Conservation (phyloP, 805 yeast species). For the Candida tammaniensis region DNA sequence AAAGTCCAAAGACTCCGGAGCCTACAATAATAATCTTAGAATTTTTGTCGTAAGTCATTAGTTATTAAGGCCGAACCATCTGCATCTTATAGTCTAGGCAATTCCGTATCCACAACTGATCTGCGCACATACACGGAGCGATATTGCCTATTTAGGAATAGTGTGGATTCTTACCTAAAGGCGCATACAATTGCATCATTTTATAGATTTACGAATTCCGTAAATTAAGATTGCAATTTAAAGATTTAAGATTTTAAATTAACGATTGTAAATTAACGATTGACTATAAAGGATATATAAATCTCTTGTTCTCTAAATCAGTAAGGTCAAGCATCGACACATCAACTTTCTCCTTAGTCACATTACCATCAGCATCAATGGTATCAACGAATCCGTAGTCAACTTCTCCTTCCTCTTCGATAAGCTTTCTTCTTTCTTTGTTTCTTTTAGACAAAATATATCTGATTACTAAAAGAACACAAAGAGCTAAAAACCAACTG, state of each 20-base stretch:
- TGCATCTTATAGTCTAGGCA: no score
- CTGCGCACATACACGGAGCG: no score
- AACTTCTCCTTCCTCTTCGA: constrained; percentile 7
- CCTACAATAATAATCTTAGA: constrained; percentile 42
- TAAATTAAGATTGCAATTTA: no score
- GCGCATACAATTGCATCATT: no score
- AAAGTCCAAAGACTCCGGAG: constrained; percentile 52
- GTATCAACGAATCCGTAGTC: constrained; percentile 10
- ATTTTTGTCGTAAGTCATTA: background rate
- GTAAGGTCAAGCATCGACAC: constrained; percentile 13
- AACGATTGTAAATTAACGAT: no score
- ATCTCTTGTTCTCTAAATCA: constrained; percentile 12
- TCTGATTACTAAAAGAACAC: constrained; percentile 42
- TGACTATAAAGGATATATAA: constrained; percentile 13
- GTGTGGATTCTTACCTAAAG: no score
- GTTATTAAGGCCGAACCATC: background rate
- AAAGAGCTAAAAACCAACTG: constrained; percentile 48
- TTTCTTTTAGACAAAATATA: constrained; percentile 46
- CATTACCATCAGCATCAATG: constrained; percentile 7
- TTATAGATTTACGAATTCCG: no score
- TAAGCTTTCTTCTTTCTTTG: constrained; percentile 24
- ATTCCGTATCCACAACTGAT: no score
- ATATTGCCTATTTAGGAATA: no score
- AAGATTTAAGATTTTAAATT: no score
- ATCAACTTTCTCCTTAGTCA: constrained; percentile 8